Conservation (phyloP, 495 filamentous ascomycete genomes). For the Trypethelium eluteriae region DNA sequence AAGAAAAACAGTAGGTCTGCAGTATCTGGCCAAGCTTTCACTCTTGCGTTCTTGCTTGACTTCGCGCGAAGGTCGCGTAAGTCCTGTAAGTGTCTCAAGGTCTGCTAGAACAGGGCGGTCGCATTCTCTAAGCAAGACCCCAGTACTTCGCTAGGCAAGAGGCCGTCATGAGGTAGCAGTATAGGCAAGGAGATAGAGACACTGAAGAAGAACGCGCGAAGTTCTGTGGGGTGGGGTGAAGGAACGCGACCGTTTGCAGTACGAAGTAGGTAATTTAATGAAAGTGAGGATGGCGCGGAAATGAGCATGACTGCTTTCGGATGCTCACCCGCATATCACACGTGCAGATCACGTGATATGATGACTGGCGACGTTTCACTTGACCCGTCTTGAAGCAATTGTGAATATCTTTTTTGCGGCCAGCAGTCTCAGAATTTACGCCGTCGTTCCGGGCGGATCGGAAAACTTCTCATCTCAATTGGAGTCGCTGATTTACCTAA, state of each 20-base stretch:
- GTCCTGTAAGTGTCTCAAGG: background rate
- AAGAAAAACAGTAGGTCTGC: too few relatives aligned
- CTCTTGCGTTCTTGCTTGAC: too few relatives aligned
- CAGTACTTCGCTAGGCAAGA: too few relatives aligned
- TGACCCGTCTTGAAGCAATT: background rate
- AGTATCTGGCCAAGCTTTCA: too few relatives aligned
- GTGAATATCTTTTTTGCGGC: background rate
- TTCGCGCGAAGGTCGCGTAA: background rate
- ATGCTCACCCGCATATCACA: background rate
- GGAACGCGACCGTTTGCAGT: background rate
- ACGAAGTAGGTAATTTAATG: too few relatives aligned
- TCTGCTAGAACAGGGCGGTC: background rate
- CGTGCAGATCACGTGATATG: constrained; percentile 3
- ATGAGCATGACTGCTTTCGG: background rate
- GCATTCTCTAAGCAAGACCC: too few relatives aligned
- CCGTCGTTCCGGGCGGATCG: background rate
- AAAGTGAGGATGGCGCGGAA: background rate
- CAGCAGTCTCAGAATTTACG: background rate
- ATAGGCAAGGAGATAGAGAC: background rate
- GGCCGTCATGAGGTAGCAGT: constrained; percentile 1
- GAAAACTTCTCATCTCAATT: background rate
- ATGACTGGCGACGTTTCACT: background rate
- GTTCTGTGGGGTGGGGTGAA: background rate
- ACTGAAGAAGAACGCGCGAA: background rate
- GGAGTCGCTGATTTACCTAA: background rate